Base-by-base conservation (phyloP, 129 eudicot genomes). In the Heracleum sosnowskyi region DNA sequence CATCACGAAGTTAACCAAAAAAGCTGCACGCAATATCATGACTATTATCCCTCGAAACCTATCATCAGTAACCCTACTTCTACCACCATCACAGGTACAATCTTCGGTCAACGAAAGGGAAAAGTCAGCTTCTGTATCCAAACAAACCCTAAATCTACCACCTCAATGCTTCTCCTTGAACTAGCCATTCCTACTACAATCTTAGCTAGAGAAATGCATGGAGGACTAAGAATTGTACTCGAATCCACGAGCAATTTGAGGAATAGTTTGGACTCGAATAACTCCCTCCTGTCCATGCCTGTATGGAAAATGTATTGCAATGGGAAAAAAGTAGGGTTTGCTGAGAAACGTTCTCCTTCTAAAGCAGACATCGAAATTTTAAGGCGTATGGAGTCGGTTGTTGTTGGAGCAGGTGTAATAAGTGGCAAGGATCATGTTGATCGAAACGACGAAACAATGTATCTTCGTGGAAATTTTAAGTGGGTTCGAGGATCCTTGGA, bases 51-150 rank as follows among this genome's bases (percentile, higher is more conserved):
- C 11, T 79, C 49, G 44, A 76, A 53, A 39, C 76, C 85, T 15
- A 78, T 82, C 29, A 81, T 79, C 78, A 60, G 68, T 11, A 60
- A 60, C 34, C 73, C 53, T 29, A 85, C 90, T 15, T 60, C 84
- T 24, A 45, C 85, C 77, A 80, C 84, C 39, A 77, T 90, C 76
- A 89, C 96, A 5, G 92, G 95, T 64, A 92, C 97, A 45, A 81
- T 92, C 4, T 92, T 84, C 63, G 97, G 97, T 11, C 84, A 79
- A 37, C 89, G 88, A 3, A 82, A 69, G 7, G 92, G 96, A 63
- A 92, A 88, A 86, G 97, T 88, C 36, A 88, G 78, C 35, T 83
- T 92, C 42, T 89, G 96, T 55, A 86, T 92, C 83, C 97, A 91
- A 89, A 81, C 88, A 82, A 82, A 83, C 88, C 88, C 91, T 75